phyloP scores from a whole-genome alignment of 140 eudicot genomes.

The Anethum foeniculum region DNA sequence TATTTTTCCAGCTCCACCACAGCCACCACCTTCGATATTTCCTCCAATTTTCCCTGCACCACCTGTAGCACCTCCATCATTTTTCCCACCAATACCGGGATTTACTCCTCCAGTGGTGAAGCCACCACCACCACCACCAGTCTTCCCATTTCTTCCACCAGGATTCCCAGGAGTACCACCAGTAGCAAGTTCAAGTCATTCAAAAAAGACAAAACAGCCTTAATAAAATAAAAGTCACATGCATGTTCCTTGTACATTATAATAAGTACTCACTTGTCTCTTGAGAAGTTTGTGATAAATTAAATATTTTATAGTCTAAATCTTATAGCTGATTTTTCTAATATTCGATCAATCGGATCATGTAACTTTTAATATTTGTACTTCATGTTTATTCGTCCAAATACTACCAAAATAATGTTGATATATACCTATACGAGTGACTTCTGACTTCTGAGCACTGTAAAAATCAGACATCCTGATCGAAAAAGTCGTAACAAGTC shows the following conservation, averaged over 20 bases:
- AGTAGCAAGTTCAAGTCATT: conserved; percentile 15
- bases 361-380: too few relatives aligned
- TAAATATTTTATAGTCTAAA: too few relatives aligned
- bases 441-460: too few relatives aligned
- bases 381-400: too few relatives aligned
- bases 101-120: not conserved
- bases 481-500: too few relatives aligned
- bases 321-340: too few relatives aligned
- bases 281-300: not conserved
- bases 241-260: not conserved
- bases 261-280: not conserved
- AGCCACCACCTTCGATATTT: conserved; percentile 6
- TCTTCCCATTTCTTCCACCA: conserved; percentile 39
- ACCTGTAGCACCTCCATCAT: not conserved
- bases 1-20: conserved; percentile 21
- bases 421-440: too few relatives aligned
- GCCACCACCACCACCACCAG: not conserved
- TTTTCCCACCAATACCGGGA: not conserved
- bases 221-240: conserved; percentile 11
- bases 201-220: conserved; percentile 21
- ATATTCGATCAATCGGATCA: too few relatives aligned
- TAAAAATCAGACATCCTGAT: too few relatives aligned
- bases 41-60: conserved; percentile 24
- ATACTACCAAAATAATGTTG: too few relatives aligned
- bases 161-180: conserved; percentile 68